Base-by-base conservation (phyloP, 2,329 filamentous ascomycete genomes). In the Aciculosporium take region DNA sequence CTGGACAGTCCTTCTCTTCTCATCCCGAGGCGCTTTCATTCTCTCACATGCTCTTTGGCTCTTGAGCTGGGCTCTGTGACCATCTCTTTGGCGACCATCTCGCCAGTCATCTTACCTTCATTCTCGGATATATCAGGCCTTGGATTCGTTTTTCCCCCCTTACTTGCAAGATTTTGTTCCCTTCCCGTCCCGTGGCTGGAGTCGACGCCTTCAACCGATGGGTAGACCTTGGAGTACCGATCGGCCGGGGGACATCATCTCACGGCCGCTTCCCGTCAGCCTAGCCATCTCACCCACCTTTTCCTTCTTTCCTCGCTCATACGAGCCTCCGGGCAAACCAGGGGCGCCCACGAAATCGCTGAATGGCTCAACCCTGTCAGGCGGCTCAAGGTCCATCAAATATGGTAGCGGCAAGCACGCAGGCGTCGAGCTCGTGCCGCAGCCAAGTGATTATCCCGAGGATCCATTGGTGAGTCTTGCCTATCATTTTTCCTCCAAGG, bases 401-500 rank as follows among this genome's bases (percentile, higher is more conserved):
- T 70, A 69, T 44, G 68, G 62, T 7, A 61, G 49, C 20, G 68
- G 68, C 0, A 67, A 60, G 41, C 50, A 63, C 42, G 54, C 62
- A 2, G 51, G 54, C 12, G 55, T 67, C 5, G 70, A 72, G 53
- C 55, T 73, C 35, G 64, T 69, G 8, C 72, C 73, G 3, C 72
- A 72, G 51, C 72, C 72, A 0, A 75, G 69, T 40, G 67, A 74
- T 42, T 67, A 72, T 41, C 59, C 62, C 0, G 61, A 67, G 20
- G 73, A 76, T 52, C 72, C 72, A 39, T 49, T 76, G 53, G 71
- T 74, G 58, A 41, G 66, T 54, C 33, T 12, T n/a, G 18, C n/a
- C n/a, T n/a, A n/a, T 39, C 17, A 13, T 8, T 29, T 13, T 24
- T 23, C 20, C 41, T 41, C 10, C 34, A 15, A 7, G 17, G 29